Base-by-base conservation (phyloP, 2,329 filamentous ascomycete species). In the Pseudocercospora vitis region DNA sequence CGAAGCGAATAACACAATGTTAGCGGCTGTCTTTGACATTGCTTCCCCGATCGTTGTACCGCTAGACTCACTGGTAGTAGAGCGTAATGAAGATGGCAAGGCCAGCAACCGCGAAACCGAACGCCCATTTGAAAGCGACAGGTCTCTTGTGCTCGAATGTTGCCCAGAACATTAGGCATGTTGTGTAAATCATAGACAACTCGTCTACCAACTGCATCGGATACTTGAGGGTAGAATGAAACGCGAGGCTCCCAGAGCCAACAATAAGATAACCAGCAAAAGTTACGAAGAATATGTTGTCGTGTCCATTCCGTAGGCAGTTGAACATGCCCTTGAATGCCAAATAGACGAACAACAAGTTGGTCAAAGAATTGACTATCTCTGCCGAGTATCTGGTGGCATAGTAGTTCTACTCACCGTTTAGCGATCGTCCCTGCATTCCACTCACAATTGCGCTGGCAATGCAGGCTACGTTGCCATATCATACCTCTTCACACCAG, bases 341-440 rank as follows among this genome's bases (percentile, higher is more conserved):
- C 16, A 95, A 80, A 70, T 80, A 88, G 63, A 95, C 78, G 71
- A 96, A 96, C 19, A 94, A 75, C 2, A 88, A 70, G 70, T 96
- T 96, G 28, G 90, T 96, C 26, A 91, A 65, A 3, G 89, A 88
- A 68, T 87, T 92, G 67, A 90, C 81, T 40, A 91, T 83, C 68
- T 91, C 88, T 29, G 88, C 88, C 40, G 84, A 81, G 67, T 91
- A 91, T 37, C 81, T 77, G 3, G 87, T 91, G 31, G 86, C 83
- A 75, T 87, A 87, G 72, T 88, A 88, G 60, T 89, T 87, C 82
- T 91, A 75, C 31, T 46, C 45, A 37, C 24, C 29, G 11, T 14
- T 26, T 50, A 32, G 49, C 35, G 18, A 48, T 29, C 11, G 26
- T 28, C 29, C 23, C 11, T 44, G 16, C 37, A 50, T 33, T 31